Conservation (phyloP, 257 asterid species). For the Salvia splendens region DNA sequence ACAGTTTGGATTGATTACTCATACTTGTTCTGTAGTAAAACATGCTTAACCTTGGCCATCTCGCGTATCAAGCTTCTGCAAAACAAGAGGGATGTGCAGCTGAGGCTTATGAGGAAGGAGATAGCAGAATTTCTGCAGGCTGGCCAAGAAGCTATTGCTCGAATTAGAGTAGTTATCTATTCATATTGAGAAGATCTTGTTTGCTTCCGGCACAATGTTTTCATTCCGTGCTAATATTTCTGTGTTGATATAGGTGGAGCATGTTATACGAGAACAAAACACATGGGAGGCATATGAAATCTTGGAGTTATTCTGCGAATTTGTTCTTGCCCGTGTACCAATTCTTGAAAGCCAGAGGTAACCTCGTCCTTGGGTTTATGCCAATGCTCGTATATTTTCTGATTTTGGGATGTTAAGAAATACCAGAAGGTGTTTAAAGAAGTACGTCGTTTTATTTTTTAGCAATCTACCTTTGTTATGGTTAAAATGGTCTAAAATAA, state of each 20-base stretch:
- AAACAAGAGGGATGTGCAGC: slow-evolving; percentile 82
- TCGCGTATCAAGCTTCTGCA: slow-evolving; percentile 87
- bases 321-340: slow-evolving; percentile 80
- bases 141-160: slow-evolving; percentile 90
- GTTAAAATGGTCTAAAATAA: background rate
- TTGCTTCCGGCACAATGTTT: background rate
- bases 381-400: slow-evolving; percentile 1
- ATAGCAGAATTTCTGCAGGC: slow-evolving; percentile 85
- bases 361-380: slow-evolving; percentile 8
- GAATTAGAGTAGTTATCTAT: slow-evolving; percentile 61
- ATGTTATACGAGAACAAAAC: slow-evolving; percentile 83
- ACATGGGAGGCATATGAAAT: slow-evolving; percentile 88
- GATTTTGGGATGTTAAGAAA: background rate
- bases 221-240: background rate
- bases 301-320: slow-evolving; percentile 80
- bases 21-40: slow-evolving; percentile 59
- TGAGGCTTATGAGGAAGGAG: slow-evolving; percentile 83
- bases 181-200: slow-evolving; percentile 17
- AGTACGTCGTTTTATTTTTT: background rate
- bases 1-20: background rate
- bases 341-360: slow-evolving; percentile 85
- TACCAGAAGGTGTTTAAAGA: background rate
- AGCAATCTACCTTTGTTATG: background rate
- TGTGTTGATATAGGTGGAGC: slow-evolving; percentile 69
- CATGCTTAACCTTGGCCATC: slow-evolving; percentile 80